Base-by-base conservation (phyloP, 2,329 filamentous ascomycete species). In the Didymella glomerata region DNA sequence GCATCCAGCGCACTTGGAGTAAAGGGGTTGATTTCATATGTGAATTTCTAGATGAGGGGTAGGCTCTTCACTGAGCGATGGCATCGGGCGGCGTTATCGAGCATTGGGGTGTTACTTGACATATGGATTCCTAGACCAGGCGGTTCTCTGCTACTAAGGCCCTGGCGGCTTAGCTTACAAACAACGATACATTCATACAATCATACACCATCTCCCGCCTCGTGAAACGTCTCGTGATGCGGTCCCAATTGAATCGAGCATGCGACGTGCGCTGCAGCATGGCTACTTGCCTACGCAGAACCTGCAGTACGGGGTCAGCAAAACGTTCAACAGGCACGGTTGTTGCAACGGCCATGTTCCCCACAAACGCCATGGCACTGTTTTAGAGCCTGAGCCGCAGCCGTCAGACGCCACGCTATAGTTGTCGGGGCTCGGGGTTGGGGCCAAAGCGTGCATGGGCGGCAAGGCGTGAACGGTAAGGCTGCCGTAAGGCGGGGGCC, bases 341-440 rank as follows among this genome's bases (percentile, higher is more conserved):
- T 14, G 40, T 16, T 2, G 32, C 2, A 8, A n/a, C 14, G 32
- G 14, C 32, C 14, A 36, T 4, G 40, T 32, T 40, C 56, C 45
- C 40, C 50, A 42, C 50, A 49, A 40, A 40, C 18, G 24, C 41
- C 10, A 27, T n/a, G 41, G 14, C 5, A 11, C 32, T 42, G 41
- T 44, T 27, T 44, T 14, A n/a, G 41, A 25, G 44, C 54, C 54
- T 57, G 42, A 36, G 14, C 46, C 56, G 41, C 48, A 25, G 52
- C 49, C 55, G 61, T 68, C 62, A 65, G 61, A 63, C 60, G 52
- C 68, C 68, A 64, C 58, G 52, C 68, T 68, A 68, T 65, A 69
- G 64, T 48, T 54, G 58, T 61, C 59, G 49, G 44, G 44, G 48
- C 47, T 27, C 32, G 14, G 47, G 18, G 50, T 28, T 38, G 52